phyloP scores from a whole-genome alignment of 495 filamentous ascomycete species.

The Aspergillus ostianus region DNA sequence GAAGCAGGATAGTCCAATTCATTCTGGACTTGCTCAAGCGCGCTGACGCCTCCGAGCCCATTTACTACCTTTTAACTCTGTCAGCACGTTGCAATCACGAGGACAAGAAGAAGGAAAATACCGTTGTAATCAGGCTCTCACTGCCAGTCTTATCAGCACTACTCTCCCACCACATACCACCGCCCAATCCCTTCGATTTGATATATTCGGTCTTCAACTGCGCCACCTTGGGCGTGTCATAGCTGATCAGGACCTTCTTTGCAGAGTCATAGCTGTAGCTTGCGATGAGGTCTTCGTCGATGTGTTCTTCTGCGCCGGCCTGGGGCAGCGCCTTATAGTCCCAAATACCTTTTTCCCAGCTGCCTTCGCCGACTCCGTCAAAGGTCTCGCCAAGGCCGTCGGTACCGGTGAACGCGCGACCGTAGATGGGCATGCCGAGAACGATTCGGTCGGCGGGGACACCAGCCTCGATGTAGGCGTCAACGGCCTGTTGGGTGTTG shows the following conservation, averaged over 20 bases:
- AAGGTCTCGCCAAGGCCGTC: slow-evolving; percentile 67
- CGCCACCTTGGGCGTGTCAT: slow-evolving; percentile 65
- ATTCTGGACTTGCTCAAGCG: slow-evolving; percentile 29
- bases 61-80: slow-evolving; percentile 24
- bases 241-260: slow-evolving; percentile 65
- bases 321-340: slow-evolving; percentile 60
- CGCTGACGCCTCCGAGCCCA: slow-evolving; percentile 25
- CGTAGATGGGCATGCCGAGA: slow-evolving; percentile 85
- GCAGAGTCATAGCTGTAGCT: slow-evolving; percentile 67
- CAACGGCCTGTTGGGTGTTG: slow-evolving; percentile 42
- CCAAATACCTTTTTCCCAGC: slow-evolving; percentile 77
- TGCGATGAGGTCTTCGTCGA: slow-evolving; percentile 33
- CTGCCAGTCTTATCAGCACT: slow-evolving; percentile 62
- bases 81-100: not conserved
- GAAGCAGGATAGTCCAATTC: slow-evolving; percentile 34
- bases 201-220: slow-evolving; percentile 66
- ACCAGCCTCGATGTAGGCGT: slow-evolving; percentile 56
- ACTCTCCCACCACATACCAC: slow-evolving; percentile 91
- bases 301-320: slow-evolving; percentile 7
- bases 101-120: slow-evolving; percentile 26
- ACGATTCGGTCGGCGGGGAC: slow-evolving; percentile 70
- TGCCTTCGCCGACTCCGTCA: slow-evolving; percentile 62
- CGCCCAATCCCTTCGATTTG: slow-evolving; percentile 60
- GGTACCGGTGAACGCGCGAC: slow-evolving; percentile 73
- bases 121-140: slow-evolving; percentile 58